Evolutionary conservation across 2,329 filamentous ascomycete species (phyloP).

Genomic region (Mollisia scopiformis): DNA sequence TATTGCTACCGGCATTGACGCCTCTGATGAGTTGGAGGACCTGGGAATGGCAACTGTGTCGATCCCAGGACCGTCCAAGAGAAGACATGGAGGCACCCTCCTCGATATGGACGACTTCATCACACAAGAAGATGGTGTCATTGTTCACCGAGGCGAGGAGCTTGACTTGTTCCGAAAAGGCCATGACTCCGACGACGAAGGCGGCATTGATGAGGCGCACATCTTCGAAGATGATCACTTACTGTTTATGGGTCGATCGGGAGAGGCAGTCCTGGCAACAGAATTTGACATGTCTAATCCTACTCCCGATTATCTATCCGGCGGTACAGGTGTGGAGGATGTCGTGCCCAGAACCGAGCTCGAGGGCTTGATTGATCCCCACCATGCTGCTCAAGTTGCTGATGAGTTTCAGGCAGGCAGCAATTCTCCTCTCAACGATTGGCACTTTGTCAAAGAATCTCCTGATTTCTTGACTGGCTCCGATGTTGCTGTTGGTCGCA

Average conservation of each 20-base stretch:
- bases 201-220: slow-evolving; percentile 18
- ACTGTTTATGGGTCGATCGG: slow-evolving; percentile 13
- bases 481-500: not conserved
- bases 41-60: slow-evolving; percentile 21
- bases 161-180: slow-evolving; percentile 35
- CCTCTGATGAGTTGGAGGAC: slow-evolving; percentile 26
- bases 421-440: not conserved
- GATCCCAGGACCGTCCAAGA: slow-evolving; percentile 12
- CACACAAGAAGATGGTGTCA: slow-evolving; percentile 31
- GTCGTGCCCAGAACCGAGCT: slow-evolving; percentile 26
- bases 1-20: slow-evolving; percentile 56
- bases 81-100: slow-evolving; percentile 4
- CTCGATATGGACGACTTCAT: slow-evolving; percentile 31
- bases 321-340: slow-evolving; percentile 31
- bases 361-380: slow-evolving; percentile 27
- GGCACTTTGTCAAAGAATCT: not conserved
- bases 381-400: not conserved
- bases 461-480: not conserved
- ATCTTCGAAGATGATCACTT: slow-evolving; percentile 9
- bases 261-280: slow-evolving; percentile 21
- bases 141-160: slow-evolving; percentile 37
- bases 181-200: slow-evolving; percentile 25
- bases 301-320: slow-evolving; percentile 8
- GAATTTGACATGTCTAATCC: slow-evolving; percentile 10
- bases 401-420: not conserved